Evolutionary conservation across 2,329 filamentous ascomycete species (phyloP).

Genomic region (Periconia sp.): DNA sequence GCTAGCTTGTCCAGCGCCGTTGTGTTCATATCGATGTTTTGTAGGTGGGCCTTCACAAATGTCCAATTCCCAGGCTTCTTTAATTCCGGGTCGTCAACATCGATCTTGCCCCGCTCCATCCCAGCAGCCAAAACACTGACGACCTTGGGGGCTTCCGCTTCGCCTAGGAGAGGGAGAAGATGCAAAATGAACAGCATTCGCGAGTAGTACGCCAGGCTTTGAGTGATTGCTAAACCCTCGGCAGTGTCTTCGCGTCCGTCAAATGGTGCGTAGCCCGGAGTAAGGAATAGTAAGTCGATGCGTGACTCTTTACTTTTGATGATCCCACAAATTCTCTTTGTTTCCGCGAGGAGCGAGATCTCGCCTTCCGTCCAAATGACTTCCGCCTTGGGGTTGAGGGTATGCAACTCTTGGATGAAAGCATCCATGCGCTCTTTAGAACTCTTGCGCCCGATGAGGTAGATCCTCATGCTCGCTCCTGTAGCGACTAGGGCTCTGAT

Average conservation of each 20-base stretch:
- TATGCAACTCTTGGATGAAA: constrained; percentile 47
- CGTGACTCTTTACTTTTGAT: constrained; percentile 48
- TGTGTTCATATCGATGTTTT: constrained; percentile 44
- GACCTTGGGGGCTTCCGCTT: constrained; percentile 26
- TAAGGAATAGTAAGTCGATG: constrained; percentile 55
- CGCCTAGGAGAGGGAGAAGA: constrained; percentile 50
- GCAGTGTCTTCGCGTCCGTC: constrained; percentile 29
- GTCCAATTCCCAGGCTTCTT: constrained; percentile 40
- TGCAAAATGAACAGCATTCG: constrained; percentile 50
- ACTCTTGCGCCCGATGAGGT: constrained; percentile 52
- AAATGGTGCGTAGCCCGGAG: constrained; percentile 53
- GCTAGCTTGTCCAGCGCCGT: constrained; percentile 42
- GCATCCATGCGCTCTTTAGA: constrained; percentile 33
- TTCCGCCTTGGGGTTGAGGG: constrained; percentile 48
- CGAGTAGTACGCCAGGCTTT: constrained; percentile 52
- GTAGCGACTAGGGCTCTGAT: constrained; percentile 45
- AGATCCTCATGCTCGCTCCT: constrained; percentile 46
- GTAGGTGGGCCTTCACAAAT: constrained; percentile 33
- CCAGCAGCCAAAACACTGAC: constrained; percentile 46
- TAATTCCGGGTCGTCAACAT: constrained; percentile 45
- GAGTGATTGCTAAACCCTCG: constrained; percentile 53
- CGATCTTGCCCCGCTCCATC: constrained; percentile 30
- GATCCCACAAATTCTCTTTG: constrained; percentile 45
- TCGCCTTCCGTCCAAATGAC: constrained; percentile 54
- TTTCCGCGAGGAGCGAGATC: constrained; percentile 54